Evolutionary conservation across 345 rosid genomes (phyloP).

Genomic region (Turnera subulata): DNA sequence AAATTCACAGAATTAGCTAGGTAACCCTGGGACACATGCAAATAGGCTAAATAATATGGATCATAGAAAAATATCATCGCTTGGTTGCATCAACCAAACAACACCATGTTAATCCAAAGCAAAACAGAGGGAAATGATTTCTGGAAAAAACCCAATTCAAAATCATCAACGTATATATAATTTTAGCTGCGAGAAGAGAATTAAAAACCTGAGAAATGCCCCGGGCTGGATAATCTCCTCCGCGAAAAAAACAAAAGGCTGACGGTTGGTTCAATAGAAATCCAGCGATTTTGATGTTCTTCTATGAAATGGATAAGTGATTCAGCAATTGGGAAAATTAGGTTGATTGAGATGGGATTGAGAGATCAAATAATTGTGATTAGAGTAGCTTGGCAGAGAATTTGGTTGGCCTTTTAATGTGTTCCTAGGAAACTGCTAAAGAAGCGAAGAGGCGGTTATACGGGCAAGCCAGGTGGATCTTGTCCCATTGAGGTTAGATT

Average conservation of each 20-base stretch:
- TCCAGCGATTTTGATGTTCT: not conserved
- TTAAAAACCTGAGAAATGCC: not conserved
- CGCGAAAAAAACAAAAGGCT: no score
- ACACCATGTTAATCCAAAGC: no score
- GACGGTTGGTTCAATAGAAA: not conserved
- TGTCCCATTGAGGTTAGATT: slow-evolving; percentile 2
- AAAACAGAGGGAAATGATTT: no score
- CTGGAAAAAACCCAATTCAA: no score
- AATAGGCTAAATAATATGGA: no score
- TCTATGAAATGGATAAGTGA: not conserved
- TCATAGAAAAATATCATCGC: no score
- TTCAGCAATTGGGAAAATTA: not conserved
- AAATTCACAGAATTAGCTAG: no score
- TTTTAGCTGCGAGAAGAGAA: not conserved
- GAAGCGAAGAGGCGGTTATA: slow-evolving; percentile 42
- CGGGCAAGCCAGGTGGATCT: slow-evolving; percentile 39
- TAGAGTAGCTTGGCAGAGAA: no score
- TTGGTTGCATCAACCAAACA: no score
- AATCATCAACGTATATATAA: no score
- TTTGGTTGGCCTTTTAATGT: slow-evolving; percentile 3
- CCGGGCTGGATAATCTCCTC: not conserved
- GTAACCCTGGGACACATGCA: no score
- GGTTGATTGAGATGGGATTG: not conserved
- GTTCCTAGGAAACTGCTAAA: slow-evolving; percentile 19
- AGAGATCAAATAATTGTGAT: not conserved